Conservation (phyloP, 1,284 basidiomycete genomes). For the Leccinum pachyderme region DNA sequence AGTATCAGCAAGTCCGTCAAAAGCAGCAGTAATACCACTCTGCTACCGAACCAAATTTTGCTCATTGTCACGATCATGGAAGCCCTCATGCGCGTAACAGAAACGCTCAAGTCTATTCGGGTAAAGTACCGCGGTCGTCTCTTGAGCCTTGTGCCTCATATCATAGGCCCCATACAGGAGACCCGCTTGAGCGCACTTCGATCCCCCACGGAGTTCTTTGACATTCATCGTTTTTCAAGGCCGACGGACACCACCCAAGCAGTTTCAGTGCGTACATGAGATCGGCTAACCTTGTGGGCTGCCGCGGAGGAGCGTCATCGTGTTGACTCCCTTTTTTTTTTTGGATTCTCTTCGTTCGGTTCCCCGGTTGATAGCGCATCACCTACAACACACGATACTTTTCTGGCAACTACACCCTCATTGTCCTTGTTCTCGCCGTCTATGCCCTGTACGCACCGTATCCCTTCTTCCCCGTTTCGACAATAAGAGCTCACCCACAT, state of each 20-base stretch:
- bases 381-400: constrained; percentile 95
- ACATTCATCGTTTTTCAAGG: constrained; percentile 82
- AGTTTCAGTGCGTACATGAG: constrained; percentile 51
- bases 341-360: not conserved
- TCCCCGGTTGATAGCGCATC: constrained; percentile 54
- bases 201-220: constrained; percentile 83
- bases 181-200: constrained; percentile 82
- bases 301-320: not conserved
- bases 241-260: constrained; percentile 74
- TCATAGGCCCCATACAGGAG: constrained; percentile 47
- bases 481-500: not conserved
- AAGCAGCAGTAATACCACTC: not conserved
- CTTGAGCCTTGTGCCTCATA: not conserved
- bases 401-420: constrained; percentile 88
- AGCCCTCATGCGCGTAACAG: constrained; percentile 55
- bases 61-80: constrained; percentile 50
- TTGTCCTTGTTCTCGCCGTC: constrained; percentile 79
- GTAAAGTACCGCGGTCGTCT: constrained; percentile 42
- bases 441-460: constrained; percentile 76
- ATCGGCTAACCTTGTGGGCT: not conserved
- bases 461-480: not conserved
- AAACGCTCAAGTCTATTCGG: constrained; percentile 71
- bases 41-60: not conserved
- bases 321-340: not conserved
- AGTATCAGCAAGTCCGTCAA: not conserved